Conservation (phyloP, 164 flowering plant species). For the Aristolochia californica region DNA sequence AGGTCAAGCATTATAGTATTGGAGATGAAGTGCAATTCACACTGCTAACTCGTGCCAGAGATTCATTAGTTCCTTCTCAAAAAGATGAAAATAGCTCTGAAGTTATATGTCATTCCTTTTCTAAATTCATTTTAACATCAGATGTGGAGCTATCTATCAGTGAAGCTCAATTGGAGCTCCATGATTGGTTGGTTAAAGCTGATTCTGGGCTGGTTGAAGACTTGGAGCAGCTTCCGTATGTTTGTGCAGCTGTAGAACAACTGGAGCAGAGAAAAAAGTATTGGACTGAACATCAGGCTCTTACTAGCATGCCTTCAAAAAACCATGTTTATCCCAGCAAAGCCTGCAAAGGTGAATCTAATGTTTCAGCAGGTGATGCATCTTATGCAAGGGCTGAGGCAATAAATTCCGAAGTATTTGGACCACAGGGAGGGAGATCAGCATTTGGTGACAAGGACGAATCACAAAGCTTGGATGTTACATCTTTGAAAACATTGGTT, state of each 20-base stretch:
- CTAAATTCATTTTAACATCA: slow-evolving; percentile 68
- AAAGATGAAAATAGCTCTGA: slow-evolving; percentile 21
- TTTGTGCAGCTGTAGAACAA: slow-evolving; percentile 80
- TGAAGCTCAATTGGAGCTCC: slow-evolving; percentile 66
- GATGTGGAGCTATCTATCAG: slow-evolving; percentile 69
- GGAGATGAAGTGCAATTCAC: slow-evolving; percentile 66
- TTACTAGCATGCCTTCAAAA: slow-evolving; percentile 11
- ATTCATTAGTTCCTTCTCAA: slow-evolving; percentile 42
- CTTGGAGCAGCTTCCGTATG: slow-evolving; percentile 83
- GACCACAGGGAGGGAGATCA: slow-evolving; percentile 3
- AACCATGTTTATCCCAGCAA: slow-evolving; percentile 2
- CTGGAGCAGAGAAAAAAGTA: slow-evolving; percentile 62
- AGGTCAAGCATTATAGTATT: slow-evolving; percentile 46
- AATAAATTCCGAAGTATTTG: slow-evolving; percentile 11
- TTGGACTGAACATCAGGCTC: slow-evolving; percentile 46
- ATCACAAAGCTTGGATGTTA: slow-evolving; percentile 5
- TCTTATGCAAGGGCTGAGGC: slow-evolving; percentile 10
- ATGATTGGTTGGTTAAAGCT: slow-evolving; percentile 79
- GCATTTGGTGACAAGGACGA: slow-evolving; percentile 11
- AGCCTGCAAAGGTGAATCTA: slow-evolving; percentile 9
- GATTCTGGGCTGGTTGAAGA: slow-evolving; percentile 91
- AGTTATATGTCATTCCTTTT: slow-evolving; percentile 36
- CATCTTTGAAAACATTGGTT: slow-evolving; percentile 14
- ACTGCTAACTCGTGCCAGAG: slow-evolving; percentile 66
- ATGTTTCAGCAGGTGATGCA: slow-evolving; percentile 1